Conservation (phyloP, 2,329 filamentous ascomycete species). For the Dactylonectria estremocensis region DNA sequence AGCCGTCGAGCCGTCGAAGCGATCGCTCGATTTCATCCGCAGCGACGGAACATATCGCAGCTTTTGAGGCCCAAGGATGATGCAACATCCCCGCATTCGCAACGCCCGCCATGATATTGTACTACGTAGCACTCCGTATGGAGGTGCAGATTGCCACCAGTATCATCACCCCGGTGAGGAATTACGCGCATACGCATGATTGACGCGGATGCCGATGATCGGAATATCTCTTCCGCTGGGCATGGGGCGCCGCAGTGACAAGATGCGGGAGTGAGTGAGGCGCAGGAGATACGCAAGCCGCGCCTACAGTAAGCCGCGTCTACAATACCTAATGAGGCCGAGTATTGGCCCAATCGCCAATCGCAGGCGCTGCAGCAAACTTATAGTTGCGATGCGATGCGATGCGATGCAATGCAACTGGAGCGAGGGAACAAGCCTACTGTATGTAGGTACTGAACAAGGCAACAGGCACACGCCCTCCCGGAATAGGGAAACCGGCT, state of each 20-base stretch:
- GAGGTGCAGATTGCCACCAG: not conserved
- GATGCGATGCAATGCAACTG: constrained; percentile 1
- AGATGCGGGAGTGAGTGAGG: not conserved
- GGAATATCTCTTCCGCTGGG: not conserved
- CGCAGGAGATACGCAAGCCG: not conserved
- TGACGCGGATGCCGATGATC: not conserved
- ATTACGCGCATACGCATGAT: not conserved
- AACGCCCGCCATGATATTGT: not conserved
- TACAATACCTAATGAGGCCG: too few relatives aligned
- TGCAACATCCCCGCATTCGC: constrained; percentile 1
- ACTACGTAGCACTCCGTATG: not conserved
- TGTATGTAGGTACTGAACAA: constrained; percentile 8
- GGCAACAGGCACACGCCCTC: constrained; percentile 14
- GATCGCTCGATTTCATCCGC: not conserved
- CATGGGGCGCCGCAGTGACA: not conserved
- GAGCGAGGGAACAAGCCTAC: not conserved
- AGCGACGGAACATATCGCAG: not conserved
- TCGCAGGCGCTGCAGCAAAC: constrained; percentile 2
- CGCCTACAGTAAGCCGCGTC: not conserved
- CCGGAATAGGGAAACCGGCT: constrained; percentile 26
- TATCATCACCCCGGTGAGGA: not conserved
- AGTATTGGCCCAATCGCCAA: constrained; percentile 4
- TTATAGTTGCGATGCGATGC: not conserved
- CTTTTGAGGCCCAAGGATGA: not conserved
- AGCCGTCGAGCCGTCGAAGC: not conserved